phyloP scores from a whole-genome alignment of 345 rosid genomes.

The Eucalyptus guilfoylei region DNA sequence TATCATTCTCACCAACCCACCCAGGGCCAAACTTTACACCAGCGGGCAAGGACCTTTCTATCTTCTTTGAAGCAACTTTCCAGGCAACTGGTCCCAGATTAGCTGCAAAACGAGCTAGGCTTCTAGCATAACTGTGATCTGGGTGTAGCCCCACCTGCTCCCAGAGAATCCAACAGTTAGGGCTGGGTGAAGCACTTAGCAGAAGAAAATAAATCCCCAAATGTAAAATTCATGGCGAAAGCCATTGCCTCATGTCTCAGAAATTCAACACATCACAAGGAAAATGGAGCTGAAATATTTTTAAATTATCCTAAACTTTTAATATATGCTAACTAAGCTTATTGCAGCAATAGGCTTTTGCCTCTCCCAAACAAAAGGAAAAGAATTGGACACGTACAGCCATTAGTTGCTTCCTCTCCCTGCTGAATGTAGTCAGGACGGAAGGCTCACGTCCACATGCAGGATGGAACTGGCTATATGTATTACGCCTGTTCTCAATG shows the following conservation, averaged over 20 bases:
- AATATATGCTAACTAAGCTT: background rate
- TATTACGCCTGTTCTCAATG: conserved; percentile 47
- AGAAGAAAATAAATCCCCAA: background rate
- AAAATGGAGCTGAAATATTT: background rate
- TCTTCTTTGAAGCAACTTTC: conserved; percentile 48
- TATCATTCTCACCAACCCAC: conserved; percentile 74
- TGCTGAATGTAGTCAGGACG: conserved; percentile 25
- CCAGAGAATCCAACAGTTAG: background rate
- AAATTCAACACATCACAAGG: background rate
- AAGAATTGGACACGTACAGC: conserved; percentile 17
- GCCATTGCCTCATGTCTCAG: background rate
- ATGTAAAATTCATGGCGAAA: background rate
- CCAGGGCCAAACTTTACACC: conserved; percentile 70
- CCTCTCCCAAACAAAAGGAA: background rate
- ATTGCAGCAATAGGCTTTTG: background rate
- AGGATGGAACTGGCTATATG: conserved; percentile 29
- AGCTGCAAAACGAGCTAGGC: conserved; percentile 77
- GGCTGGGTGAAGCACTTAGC: background rate
- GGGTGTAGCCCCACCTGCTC: conserved; percentile 70
- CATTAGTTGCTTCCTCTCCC: conserved; percentile 46
- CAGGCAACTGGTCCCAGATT: conserved; percentile 60
- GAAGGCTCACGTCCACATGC: conserved; percentile 16
- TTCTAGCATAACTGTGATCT: conserved; percentile 73
- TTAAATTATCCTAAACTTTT: background rate
- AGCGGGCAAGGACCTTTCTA: conserved; percentile 41